Percentiles rank a stretch among this genome's conserved stretches.
These are phyloP conservation scores for Mycena venus DNA, from an alignment of 768 basidiomycete species.

Conservation along the genomic window DNA sequence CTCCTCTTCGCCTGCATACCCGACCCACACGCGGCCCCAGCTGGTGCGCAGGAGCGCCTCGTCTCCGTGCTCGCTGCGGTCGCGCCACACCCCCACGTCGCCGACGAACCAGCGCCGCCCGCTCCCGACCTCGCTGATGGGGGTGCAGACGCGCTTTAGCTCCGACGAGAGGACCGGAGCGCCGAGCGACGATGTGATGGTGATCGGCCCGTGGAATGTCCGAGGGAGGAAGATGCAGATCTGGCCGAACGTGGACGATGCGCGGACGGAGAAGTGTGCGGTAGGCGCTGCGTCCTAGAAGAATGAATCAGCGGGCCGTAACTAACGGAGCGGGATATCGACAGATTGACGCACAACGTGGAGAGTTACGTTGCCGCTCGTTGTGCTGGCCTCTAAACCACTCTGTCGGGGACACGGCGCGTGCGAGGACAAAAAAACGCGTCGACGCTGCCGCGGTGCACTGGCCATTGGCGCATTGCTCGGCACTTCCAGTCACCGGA, in stretches of 20 bases:
- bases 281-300: background rate
- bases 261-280: background rate
- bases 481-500: background rate
- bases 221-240: conserved; percentile 10
- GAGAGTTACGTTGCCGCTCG: background rate
- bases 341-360: background rate
- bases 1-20: conserved; percentile 16
- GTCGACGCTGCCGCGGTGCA: background rate
- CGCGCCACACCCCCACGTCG: background rate
- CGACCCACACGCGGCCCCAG: conserved; percentile 7
- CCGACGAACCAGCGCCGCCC: conserved; percentile 18
- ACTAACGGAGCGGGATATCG: background rate
- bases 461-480: background rate
- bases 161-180: background rate
- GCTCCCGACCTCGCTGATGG: conserved; percentile 3
- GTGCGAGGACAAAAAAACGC: background rate
- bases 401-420: background rate
- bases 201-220: conserved; percentile 19
- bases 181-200: background rate
- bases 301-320: background rate
- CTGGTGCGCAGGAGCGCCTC: background rate
- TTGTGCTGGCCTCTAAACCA: background rate
- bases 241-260: background rate
- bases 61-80: background rate
- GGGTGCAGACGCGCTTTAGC: background rate